phyloP scores from a whole-genome alignment of 176 grass and related monocot genomes.

The Raddia guianensis region DNA sequence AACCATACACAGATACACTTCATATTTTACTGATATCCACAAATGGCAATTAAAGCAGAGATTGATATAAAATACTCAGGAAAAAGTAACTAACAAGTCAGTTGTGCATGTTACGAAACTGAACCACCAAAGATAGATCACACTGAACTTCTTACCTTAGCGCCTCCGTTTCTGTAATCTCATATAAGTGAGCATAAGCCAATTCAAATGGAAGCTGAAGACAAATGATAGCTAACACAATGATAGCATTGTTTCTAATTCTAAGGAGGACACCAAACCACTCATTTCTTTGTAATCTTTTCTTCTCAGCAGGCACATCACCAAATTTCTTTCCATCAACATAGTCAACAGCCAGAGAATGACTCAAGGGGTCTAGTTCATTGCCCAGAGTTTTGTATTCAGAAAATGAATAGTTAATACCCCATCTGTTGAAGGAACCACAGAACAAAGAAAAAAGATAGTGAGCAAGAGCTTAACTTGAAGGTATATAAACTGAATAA shows the following conservation, averaged over 20 bases:
- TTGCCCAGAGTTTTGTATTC: slow-evolving; percentile 78
- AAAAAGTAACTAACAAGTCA: slow-evolving; percentile 17
- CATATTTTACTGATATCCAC: background rate
- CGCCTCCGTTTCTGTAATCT: slow-evolving; percentile 66
- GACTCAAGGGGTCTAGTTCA: slow-evolving; percentile 43
- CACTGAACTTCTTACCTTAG: slow-evolving; percentile 59
- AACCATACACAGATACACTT: background rate
- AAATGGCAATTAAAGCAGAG: slow-evolving; percentile 9
- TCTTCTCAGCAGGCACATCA: slow-evolving; percentile 67
- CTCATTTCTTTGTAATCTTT: slow-evolving; percentile 83
- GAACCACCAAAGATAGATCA: slow-evolving; percentile 7
- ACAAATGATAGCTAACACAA: slow-evolving; percentile 90
- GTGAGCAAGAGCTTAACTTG: slow-evolving; percentile 11
- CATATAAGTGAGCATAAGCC: slow-evolving; percentile 96
- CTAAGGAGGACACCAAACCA: slow-evolving; percentile 83
- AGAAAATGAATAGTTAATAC: slow-evolving; percentile 86
- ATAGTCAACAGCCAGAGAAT: slow-evolving; percentile 36
- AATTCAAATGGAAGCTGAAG: slow-evolving; percentile 96
- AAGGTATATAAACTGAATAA: slow-evolving; percentile 17
- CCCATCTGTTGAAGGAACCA: slow-evolving; percentile 63
- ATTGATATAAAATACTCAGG: slow-evolving; percentile 1
- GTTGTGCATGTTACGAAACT: background rate
- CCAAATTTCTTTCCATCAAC: slow-evolving; percentile 58
- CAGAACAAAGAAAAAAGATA: slow-evolving; percentile 7
- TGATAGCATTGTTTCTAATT: slow-evolving; percentile 90